These are phyloP conservation scores for Rubus parviflorus DNA, from an alignment of 306 rosid species.

Conservation along the genomic window DNA sequence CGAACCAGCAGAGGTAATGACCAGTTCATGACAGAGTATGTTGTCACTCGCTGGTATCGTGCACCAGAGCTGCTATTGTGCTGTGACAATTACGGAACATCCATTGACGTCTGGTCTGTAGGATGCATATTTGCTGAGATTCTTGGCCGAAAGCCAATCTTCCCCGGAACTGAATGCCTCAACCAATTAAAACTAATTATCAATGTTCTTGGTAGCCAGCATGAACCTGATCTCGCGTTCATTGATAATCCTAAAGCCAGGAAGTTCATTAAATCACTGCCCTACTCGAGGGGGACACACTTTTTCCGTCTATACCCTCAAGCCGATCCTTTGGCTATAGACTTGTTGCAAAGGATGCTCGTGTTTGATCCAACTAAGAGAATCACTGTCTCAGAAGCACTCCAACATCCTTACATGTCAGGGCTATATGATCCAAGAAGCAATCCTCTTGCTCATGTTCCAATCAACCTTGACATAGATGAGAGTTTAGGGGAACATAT, in stretches of 20 bases:
- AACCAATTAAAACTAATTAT: constrained; percentile 74
- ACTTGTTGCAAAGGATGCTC: constrained; percentile 77
- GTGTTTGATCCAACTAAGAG: constrained; percentile 83
- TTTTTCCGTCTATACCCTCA: constrained; percentile 62
- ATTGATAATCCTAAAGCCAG: constrained; percentile 64
- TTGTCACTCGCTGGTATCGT: constrained; percentile 92
- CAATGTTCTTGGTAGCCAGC: constrained; percentile 73
- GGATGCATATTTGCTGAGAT: constrained; percentile 95
- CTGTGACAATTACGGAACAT: constrained; percentile 82
- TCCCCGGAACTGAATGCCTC: constrained; percentile 79
- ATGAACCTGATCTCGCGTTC: constrained; percentile 55
- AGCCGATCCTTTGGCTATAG: constrained; percentile 80
- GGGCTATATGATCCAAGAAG: constrained; percentile 58
- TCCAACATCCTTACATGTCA: constrained; percentile 80
- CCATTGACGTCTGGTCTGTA: constrained; percentile 90
- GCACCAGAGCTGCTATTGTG: constrained; percentile 86
- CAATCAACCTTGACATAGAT: constrained; percentile 66
- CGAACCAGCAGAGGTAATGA: constrained; percentile 61
- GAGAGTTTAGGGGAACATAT: constrained; percentile 49
- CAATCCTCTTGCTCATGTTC: constrained; percentile 56
- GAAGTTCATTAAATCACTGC: constrained; percentile 58
- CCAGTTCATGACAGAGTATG: constrained; percentile 89
- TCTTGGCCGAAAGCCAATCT: constrained; percentile 80
- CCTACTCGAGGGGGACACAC: constrained; percentile 52
- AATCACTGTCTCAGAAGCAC: constrained; percentile 69